phyloP scores from a whole-genome alignment of 768 basidiomycete genomes.

The Leccinum variicolor region DNA sequence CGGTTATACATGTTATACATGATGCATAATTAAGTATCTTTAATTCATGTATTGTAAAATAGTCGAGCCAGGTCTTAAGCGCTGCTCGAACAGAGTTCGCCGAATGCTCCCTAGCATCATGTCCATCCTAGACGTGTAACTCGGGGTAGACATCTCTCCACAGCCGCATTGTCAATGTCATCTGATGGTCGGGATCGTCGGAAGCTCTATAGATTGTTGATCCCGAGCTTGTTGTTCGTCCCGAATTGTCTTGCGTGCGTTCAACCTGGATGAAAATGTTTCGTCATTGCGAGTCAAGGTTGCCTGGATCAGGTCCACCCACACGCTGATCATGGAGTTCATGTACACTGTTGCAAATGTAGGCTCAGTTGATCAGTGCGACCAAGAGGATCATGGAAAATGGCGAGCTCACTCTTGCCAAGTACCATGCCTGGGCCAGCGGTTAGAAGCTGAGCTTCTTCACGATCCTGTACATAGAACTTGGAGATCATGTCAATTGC shows the following conservation, averaged over 20 bases:
- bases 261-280: constrained; percentile 4
- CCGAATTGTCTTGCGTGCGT: constrained; percentile 17
- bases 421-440: constrained; percentile 12
- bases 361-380: background rate
- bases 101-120: background rate
- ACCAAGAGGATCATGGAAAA: background rate
- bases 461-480: constrained; percentile 14
- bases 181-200: background rate
- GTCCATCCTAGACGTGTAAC: background rate
- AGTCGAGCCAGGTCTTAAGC: background rate
- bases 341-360: constrained; percentile 9
- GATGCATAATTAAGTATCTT: background rate
- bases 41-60: background rate
- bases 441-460: background rate
- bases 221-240: constrained; percentile 7
- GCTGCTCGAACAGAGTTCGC: background rate
- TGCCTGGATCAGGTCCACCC: background rate
- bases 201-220: background rate
- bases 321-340: constrained; percentile 27
- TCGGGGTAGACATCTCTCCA: background rate
- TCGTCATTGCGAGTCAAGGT: background rate
- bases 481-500: background rate
- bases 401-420: constrained; percentile 13
- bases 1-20: background rate
- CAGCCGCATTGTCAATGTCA: background rate